phyloP scores from a whole-genome alignment of 2,329 filamentous ascomycete species.

The Clonostachys rosea region DNA sequence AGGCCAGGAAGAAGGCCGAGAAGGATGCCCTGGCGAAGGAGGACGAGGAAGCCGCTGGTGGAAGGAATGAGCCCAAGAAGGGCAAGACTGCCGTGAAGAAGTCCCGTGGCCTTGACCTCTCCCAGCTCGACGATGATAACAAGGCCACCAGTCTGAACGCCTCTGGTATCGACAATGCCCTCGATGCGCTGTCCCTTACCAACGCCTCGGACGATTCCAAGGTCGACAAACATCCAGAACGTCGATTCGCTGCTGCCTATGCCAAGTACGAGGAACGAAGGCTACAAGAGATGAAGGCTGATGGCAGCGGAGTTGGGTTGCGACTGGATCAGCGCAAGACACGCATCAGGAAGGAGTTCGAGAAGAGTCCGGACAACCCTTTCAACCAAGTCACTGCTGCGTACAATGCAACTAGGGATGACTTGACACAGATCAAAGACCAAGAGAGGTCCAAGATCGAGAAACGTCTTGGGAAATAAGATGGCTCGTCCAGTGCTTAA shows the following conservation, averaged over 20 bases:
- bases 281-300: conserved; percentile 78
- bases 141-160: conserved; percentile 65
- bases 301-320: conserved; percentile 68
- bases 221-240: conserved; percentile 84
- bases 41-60: conserved; percentile 66
- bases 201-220: conserved; percentile 54
- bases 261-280: conserved; percentile 77
- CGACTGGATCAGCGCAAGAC: conserved; percentile 81
- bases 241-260: conserved; percentile 82
- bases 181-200: conserved; percentile 75
- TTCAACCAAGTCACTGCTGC: conserved; percentile 78
- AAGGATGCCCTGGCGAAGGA: conserved; percentile 76
- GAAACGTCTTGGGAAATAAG: conserved; percentile 48
- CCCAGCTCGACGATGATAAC: conserved; percentile 63
- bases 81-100: conserved; percentile 66
- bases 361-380: conserved; percentile 91
- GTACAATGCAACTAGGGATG: conserved; percentile 77
- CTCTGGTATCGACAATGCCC: conserved; percentile 85
- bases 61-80: conserved; percentile 60
- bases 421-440: conserved; percentile 61
- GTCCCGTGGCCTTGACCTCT: conserved; percentile 68
- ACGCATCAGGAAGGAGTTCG: conserved; percentile 84
- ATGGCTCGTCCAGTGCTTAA: neutral
- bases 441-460: conserved; percentile 73
- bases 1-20: conserved; percentile 90